A percentile compares a stretch with the other conserved stretches of the same genome.
phyloP scores from a whole-genome alignment of 331 rosid species.

The Cydonia oblonga region DNA sequence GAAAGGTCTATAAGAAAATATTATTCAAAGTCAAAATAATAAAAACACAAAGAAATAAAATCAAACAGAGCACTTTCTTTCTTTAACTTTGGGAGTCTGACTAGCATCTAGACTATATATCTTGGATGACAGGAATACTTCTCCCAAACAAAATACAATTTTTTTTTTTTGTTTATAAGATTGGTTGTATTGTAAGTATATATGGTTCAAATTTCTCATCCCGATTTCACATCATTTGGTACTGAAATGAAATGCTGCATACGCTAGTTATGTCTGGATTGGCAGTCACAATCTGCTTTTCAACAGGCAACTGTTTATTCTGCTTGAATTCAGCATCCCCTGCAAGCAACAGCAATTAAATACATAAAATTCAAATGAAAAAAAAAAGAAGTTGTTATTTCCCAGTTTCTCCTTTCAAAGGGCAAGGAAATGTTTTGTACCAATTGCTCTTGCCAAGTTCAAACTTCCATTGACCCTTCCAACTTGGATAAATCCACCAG shows the following conservation, averaged over 20 bases:
- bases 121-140: background rate
- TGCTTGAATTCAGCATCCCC: conserved; percentile 91
- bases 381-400: conserved; percentile 1
- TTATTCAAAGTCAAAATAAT: too few species aligned
- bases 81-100: too few species aligned
- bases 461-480: conserved; percentile 93
- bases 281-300: conserved; percentile 84
- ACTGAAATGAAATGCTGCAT: conserved; percentile 17
- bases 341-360: conserved; percentile 25
- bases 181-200: background rate
- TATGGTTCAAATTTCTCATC: background rate
- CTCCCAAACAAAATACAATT: too few species aligned
- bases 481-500: conserved; percentile 90
- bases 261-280: conserved; percentile 69
- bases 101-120: too few species aligned
- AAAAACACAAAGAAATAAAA: too few species aligned
- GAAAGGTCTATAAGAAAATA: too few species aligned
- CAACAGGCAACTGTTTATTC: conserved; percentile 63
- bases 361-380: conserved; percentile 1
- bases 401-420: background rate
- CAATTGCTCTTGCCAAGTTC: conserved; percentile 92
- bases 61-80: too few species aligned
- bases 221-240: background rate
- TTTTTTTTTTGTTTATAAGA: background rate
- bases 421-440: conserved; percentile 20